Base-by-base conservation (phyloP, 2,329 filamentous ascomycete species). In the Blastomyces silverae region DNA sequence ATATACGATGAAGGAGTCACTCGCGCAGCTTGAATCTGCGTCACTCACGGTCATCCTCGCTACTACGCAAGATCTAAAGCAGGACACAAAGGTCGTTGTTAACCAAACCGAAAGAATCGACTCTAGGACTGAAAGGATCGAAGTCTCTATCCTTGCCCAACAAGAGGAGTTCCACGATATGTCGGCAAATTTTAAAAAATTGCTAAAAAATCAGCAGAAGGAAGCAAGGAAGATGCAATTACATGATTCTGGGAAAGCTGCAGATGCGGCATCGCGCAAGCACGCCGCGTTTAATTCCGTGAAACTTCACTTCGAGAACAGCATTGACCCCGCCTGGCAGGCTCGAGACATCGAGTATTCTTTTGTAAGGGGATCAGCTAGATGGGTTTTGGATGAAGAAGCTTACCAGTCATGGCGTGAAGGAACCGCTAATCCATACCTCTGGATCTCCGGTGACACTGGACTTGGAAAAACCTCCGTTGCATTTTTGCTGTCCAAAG, bases 271-370 rank as follows among this genome's bases (percentile, higher is more conserved):
- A 10, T 42, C 55, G 3, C 55, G 55, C 34, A 57, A 42, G 55
- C 55, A 57, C n/a, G 55, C 22, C 20, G 34, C 55, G 4, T 57
- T 57, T 39, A 57, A 39, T 39, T 57, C 55, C 10, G 55, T 57
- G 55, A 57, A 57, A 39, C 55, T 37, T n/a, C 11, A n/a, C 20
- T 57, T 57, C 31, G 55, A 57, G 55, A 57, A 34, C 20, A 57
- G n/a, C 34, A 57, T 57, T 57, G 55, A 57, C 34, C 34, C 55
- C 20, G 20, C 55, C 34, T 57, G 55, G 55, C 55, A 57, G 55
- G 34, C 55, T 39, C 55, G 55, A 39, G 55, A 57, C 39, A 57
- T 57, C n/a, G 55, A 57, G 20, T 57, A 57, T 22, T 57, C 55
- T 39, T 57, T 42, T 57, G 55, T 57, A 57, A 57, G 22, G 34